Conservation (phyloP, 139 green algal genomes). For the Zygnema cylindricum region DNA sequence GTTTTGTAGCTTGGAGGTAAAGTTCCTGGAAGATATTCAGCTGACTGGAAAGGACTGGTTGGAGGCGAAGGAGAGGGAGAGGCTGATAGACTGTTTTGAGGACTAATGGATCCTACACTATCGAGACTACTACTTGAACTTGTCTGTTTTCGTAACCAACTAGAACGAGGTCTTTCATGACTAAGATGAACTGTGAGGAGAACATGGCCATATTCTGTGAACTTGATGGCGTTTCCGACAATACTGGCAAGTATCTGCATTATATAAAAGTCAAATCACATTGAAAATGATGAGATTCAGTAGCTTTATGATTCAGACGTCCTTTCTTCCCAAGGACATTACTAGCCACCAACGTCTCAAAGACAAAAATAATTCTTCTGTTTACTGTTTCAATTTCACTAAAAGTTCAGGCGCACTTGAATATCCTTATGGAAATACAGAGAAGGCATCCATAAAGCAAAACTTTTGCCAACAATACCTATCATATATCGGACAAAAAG, state of each 20-base stretch:
- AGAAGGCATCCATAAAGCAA: too few relatives aligned
- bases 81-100: not conserved
- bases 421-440: too few relatives aligned
- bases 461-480: too few relatives aligned
- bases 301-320: too few relatives aligned
- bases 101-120: not conserved
- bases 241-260: constrained; percentile 51
- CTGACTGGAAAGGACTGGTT: not conserved
- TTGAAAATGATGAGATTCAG: too few relatives aligned
- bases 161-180: not conserved
- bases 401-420: too few relatives aligned
- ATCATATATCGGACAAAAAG: too few relatives aligned
- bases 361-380: too few relatives aligned
- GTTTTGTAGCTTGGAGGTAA: not conserved
- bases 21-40: not conserved
- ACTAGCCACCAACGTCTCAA: too few relatives aligned
- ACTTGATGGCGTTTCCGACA: constrained; percentile 31
- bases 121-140: constrained; percentile 5
- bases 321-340: too few relatives aligned
- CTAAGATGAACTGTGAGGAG: constrained; percentile 39
- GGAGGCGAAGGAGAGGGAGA: not conserved
- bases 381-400: too few relatives aligned
- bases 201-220: constrained; percentile 47
- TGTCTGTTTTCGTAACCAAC: not conserved
- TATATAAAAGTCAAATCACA: too few relatives aligned